Base-by-base conservation (phyloP, 164 flowering plant genomes). In the Vitis vinifera region DNA sequence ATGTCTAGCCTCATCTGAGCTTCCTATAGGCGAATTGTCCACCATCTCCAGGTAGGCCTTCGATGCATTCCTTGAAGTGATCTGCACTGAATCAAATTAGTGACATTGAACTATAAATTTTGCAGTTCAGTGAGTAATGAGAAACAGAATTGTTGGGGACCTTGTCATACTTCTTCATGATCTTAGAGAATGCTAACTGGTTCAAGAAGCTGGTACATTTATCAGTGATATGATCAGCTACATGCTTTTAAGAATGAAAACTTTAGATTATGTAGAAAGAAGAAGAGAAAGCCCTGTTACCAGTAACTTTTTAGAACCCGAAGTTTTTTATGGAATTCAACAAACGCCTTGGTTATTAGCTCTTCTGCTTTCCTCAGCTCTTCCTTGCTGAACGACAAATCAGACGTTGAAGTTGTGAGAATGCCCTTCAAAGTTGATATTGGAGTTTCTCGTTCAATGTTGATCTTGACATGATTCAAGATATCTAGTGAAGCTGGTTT, bases 161-260 rank as follows among this genome's bases (percentile, higher is more conserved):
- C 93, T 92, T 92, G 74, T 92, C 95, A 79, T 92, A 90, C 67
- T 92, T 90, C 88, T 92, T 90, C 91, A 89, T 79, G 75, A 89
- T 89, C 82, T 92, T 92, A 37, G 94, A 88, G 73, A 90, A 85
- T 0, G 94, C 94, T 80, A 89, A 62, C 48, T 78, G 78, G 70
- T 92, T 92, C 74, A 90, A 69, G 79, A 89, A 92, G 80, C 95
- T 92, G 83, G 10, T 14, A 64, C 13, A 79, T 13, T 57, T 59
- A 65, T 61, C 3, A 67, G 66, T 1, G 3, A 72, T 31, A 63
- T 9, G 50, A n/a, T 72, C n/a, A 76, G 37, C 48, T 23, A 23
- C 27, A 23, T 23, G 27, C 27, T 23, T 16, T 27, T 8, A 16
- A 29, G 2, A 2, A 49, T 12, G 29, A 51, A 49, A 47, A 14